Percentiles rank a stretch among this genome's conserved stretches.
phyloP scores from a whole-genome alignment of 352 stramenopile genomes.

The Globisporangium yorkense region DNA sequence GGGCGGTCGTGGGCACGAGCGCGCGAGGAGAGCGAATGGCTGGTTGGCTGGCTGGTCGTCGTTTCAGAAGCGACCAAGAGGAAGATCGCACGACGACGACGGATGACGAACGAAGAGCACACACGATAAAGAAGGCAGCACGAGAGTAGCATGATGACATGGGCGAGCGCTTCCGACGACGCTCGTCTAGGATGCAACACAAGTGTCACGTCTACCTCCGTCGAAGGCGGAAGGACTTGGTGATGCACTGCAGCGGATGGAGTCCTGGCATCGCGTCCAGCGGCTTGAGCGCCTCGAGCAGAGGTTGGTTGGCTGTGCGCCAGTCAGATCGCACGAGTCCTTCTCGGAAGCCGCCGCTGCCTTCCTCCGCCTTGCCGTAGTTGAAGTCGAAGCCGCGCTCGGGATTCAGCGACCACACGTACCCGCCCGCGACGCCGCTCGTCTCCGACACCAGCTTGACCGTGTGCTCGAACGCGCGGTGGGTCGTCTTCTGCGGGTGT shows the following conservation, averaged over 20 bases:
- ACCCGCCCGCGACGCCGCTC: constrained; percentile 43
- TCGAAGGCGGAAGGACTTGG: constrained; percentile 7
- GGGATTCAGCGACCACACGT: constrained; percentile 70
- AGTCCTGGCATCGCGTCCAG: constrained; percentile 54
- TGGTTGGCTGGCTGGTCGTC: no score
- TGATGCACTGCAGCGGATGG: constrained; percentile 47
- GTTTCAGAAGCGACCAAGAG: no score
- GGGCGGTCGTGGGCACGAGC: no score
- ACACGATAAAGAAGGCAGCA: neutral
- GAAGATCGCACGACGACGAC: no score
- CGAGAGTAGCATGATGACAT: neutral
- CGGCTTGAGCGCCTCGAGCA: constrained; percentile 28
- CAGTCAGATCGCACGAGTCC: constrained; percentile 50
- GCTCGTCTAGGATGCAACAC: neutral
- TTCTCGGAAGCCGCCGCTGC: constrained; percentile 35
- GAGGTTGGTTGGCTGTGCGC: constrained; percentile 44
- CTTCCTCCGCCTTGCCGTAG: constrained; percentile 20
- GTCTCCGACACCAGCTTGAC: constrained; percentile 50
- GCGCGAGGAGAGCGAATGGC: no score
- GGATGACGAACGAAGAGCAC: no score
- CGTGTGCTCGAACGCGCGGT: constrained; percentile 49
- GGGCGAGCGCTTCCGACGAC: constrained; percentile 6
- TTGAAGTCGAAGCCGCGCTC: constrained; percentile 70
- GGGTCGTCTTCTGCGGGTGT: constrained; percentile 51
- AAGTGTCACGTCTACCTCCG: neutral